Conservation (phyloP, 345 rosid genomes). For the Syzygium oleosum region DNA sequence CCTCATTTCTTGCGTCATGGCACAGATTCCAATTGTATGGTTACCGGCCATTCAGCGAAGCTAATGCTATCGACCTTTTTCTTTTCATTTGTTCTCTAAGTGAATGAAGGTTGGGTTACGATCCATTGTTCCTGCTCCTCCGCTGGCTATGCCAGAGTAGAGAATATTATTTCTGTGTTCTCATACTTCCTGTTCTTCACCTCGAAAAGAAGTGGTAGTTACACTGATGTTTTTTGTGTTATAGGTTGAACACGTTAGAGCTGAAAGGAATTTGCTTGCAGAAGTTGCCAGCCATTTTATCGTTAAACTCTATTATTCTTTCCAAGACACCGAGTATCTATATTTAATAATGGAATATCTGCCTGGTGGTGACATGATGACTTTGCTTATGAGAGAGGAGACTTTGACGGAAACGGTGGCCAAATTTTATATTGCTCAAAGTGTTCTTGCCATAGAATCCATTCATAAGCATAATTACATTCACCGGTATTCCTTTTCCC, state of each 20-base stretch:
- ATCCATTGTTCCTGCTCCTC: background rate
- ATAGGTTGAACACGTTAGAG: slow-evolving; percentile 90
- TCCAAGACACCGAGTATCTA: slow-evolving; percentile 76
- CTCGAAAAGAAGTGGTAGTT: background rate
- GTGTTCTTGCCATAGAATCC: slow-evolving; percentile 86
- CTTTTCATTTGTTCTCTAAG: background rate
- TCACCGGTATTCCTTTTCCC: slow-evolving; percentile 52
- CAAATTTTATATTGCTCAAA: slow-evolving; percentile 83
- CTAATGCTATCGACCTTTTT: background rate
- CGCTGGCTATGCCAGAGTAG: background rate
- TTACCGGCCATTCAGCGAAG: background rate
- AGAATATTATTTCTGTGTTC: background rate
- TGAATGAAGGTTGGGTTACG: background rate
- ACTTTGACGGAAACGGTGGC: slow-evolving; percentile 90
- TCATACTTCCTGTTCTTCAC: background rate
- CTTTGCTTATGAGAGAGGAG: slow-evolving; percentile 89
- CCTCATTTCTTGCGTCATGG: background rate
- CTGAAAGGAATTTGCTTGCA: slow-evolving; percentile 95
- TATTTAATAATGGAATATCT: slow-evolving; percentile 92
- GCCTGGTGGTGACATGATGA: slow-evolving; percentile 96
- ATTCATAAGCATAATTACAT: slow-evolving; percentile 88
- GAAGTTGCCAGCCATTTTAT: slow-evolving; percentile 88
- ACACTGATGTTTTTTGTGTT: background rate
- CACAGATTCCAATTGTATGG: background rate
- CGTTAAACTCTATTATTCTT: slow-evolving; percentile 88